Conservation (phyloP, 2,329 filamentous ascomycete genomes). For the Beauveria sp. region DNA sequence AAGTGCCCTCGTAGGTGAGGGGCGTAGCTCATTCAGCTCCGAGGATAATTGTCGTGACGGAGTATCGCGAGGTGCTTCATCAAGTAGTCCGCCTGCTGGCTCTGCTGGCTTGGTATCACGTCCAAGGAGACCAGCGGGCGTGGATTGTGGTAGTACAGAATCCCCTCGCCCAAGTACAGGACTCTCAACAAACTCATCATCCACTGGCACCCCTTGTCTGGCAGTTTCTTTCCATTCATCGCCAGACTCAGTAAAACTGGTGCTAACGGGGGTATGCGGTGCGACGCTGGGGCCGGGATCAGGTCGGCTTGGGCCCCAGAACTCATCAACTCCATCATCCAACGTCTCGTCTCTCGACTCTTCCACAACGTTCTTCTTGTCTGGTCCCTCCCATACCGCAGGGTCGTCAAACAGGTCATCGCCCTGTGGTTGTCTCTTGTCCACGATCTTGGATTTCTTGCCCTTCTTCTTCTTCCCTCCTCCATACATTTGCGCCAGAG, state of each 20-base stretch:
- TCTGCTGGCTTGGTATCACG: constrained; percentile 25
- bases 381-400: constrained; percentile 35
- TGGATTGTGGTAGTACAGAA: constrained; percentile 13
- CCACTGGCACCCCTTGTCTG: constrained; percentile 17
- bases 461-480: constrained; percentile 24
- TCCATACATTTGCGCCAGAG: constrained; percentile 28
- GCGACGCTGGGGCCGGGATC: constrained; percentile 1
- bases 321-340: constrained; percentile 22
- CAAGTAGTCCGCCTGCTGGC: constrained; percentile 22
- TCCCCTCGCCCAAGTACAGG: constrained; percentile 29
- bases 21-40: constrained; percentile 32
- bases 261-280: constrained; percentile 13
- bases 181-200: constrained; percentile 28
- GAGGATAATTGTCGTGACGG: constrained; percentile 17
- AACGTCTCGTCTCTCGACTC: constrained; percentile 13
- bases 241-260: constrained; percentile 17
- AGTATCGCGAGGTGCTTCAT: constrained; percentile 23
- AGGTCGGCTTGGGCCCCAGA: constrained; percentile 21
- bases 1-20: constrained; percentile 37
- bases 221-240: constrained; percentile 18
- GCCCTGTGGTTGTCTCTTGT: constrained; percentile 30
- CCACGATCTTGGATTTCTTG: constrained; percentile 32
- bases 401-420: constrained; percentile 40
- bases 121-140: constrained; percentile 22
- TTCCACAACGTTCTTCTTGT: constrained; percentile 27